Percentiles rank a stretch among this genome's conserved stretches.
Conservation (phyloP, 2,329 filamentous ascomycete species). For the Monilinia fructicola region DNA sequence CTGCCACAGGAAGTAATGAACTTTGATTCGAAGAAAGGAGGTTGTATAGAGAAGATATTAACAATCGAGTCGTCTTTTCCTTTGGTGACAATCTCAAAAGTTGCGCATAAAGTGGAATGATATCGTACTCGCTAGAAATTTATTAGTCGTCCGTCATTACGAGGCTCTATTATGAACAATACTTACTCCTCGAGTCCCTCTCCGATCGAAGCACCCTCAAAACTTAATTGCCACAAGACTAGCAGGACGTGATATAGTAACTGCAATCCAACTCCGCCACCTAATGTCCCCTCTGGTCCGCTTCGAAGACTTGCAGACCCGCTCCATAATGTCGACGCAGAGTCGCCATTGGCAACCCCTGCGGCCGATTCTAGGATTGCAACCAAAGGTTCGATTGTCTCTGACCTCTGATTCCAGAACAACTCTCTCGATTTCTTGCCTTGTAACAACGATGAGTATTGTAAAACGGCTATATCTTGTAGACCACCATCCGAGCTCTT, state of each 20-base stretch:
- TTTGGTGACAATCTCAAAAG: conserved; percentile 91
- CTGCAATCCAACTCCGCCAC: conserved; percentile 87
- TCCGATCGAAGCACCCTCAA: conserved; percentile 74
- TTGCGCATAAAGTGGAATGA: conserved; percentile 88
- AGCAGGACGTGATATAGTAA: conserved; percentile 91
- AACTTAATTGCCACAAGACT: conserved; percentile 94
- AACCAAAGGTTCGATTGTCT: conserved; percentile 79
- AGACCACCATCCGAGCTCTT: conserved; percentile 85
- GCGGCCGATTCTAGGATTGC: conserved; percentile 80
- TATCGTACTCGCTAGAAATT: conserved; percentile 77
- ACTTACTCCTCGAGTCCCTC: conserved; percentile 81
- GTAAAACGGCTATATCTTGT: conserved; percentile 92
- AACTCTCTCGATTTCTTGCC: conserved; percentile 71
- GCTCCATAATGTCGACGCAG: conserved; percentile 62
- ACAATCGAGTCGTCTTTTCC: conserved; percentile 92
- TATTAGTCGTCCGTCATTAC: conserved; percentile 35
- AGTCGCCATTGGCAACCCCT: conserved; percentile 65
- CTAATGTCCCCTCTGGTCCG: conserved; percentile 61
- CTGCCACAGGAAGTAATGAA: conserved; percentile 77
- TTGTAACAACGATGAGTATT: conserved; percentile 82
- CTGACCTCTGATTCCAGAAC: conserved; percentile 88
- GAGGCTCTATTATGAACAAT: background rate
- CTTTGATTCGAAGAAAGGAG: conserved; percentile 70
- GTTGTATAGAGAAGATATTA: conserved; percentile 86
- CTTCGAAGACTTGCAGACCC: conserved; percentile 54